phyloP scores from a whole-genome alignment of 169 alveolate genomes.

The Plasmodium cynomolgi region DNA sequence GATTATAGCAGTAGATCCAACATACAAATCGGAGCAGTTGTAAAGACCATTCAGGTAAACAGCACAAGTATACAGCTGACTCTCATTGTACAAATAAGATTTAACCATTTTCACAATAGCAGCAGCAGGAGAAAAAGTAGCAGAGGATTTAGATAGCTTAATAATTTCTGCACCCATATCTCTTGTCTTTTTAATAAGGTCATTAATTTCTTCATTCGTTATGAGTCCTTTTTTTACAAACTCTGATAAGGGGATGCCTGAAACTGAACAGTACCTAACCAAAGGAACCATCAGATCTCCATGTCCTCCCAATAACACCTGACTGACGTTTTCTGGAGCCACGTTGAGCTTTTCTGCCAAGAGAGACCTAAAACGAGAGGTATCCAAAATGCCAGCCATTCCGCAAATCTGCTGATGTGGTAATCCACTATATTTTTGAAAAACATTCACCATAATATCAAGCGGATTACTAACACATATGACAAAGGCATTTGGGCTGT shows the following conservation, averaged over 20 bases:
- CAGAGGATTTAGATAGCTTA: constrained; percentile 78
- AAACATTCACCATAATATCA: constrained; percentile 87
- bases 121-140: constrained; percentile 85
- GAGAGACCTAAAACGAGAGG: constrained; percentile 86
- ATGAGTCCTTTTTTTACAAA: constrained; percentile 75
- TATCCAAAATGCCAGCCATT: constrained; percentile 89
- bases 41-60: constrained; percentile 81
- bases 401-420: constrained; percentile 89
- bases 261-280: constrained; percentile 81
- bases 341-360: constrained; percentile 84
- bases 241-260: constrained; percentile 83
- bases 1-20: constrained; percentile 82
- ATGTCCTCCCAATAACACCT: constrained; percentile 89
- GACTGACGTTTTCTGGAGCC: constrained; percentile 86
- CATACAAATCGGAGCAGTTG: constrained; percentile 76
- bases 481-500: constrained; percentile 89
- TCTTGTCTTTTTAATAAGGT: constrained; percentile 78
- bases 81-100: constrained; percentile 78
- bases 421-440: constrained; percentile 84
- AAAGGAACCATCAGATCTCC: constrained; percentile 91
- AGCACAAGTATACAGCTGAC: constrained; percentile 80
- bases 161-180: constrained; percentile 82
- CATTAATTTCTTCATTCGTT: constrained; percentile 66
- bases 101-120: constrained; percentile 81
- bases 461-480: constrained; percentile 90